Conservation (phyloP, 768 basidiomycete species). For the Flagelloscypha sp. region DNA sequence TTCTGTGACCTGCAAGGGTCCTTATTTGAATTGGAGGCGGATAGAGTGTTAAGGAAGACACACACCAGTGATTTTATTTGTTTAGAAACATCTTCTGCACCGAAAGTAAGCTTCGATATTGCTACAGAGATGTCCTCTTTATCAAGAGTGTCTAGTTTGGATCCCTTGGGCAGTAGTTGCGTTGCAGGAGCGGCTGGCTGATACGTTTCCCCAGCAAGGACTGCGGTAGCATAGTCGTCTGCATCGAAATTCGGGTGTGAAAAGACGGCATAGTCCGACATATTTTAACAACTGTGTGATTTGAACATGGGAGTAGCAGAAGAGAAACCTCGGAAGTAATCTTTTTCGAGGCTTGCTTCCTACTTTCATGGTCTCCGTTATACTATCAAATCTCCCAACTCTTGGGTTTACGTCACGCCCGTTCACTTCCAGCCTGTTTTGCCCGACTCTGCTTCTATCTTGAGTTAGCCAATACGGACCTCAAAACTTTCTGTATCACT, state of each 20-base stretch:
- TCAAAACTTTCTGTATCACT: no score
- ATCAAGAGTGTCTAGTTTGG: slow-evolving; percentile 42
- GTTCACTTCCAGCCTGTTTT: not conserved
- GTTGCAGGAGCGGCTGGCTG: slow-evolving; percentile 29
- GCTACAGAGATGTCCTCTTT: slow-evolving; percentile 88
- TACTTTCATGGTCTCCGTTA: not conserved
- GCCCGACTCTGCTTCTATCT: not conserved
- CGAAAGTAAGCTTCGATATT: slow-evolving; percentile 78
- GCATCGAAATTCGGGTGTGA: slow-evolving; percentile 70
- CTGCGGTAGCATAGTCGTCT: slow-evolving; percentile 85
- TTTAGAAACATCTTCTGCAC: slow-evolving; percentile 86
- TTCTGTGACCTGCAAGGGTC: slow-evolving; percentile 53
- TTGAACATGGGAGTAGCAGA: slow-evolving; percentile 1
- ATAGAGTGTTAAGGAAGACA: slow-evolving; percentile 6
- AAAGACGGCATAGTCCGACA: slow-evolving; percentile 68
- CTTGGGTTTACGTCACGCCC: not conserved
- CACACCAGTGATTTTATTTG: slow-evolving; percentile 81
- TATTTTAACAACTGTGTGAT: slow-evolving; percentile 5
- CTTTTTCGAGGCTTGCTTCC: not conserved
- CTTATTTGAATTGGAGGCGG: slow-evolving; percentile 8
- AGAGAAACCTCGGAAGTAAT: slow-evolving; percentile 4
- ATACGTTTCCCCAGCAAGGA: slow-evolving; percentile 78
- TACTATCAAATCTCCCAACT: not conserved
- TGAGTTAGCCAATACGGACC: not conserved
- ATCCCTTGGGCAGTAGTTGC: slow-evolving; percentile 24